phyloP scores from a whole-genome alignment of 257 asterid genomes.

The Buddleja alternifolia region DNA sequence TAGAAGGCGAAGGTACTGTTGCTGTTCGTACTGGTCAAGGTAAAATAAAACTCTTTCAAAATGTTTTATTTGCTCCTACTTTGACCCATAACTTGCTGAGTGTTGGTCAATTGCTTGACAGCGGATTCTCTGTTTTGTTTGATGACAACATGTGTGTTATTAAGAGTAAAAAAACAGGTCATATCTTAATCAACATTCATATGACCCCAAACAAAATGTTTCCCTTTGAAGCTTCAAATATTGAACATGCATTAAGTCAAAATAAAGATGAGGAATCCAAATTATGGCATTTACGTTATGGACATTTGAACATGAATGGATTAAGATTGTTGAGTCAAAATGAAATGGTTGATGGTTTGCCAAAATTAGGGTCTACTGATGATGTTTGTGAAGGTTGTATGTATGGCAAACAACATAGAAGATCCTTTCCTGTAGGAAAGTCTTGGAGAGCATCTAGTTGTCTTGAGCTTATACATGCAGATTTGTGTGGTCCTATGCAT shows the following conservation, averaged over 20 bases:
- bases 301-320: not conserved
- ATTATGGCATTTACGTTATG: not conserved
- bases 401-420: not conserved
- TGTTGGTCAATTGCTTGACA: not conserved
- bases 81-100: not conserved
- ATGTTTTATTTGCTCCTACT: not conserved
- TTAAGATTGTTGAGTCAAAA: not conserved
- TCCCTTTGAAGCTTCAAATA: not conserved
- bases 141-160: not conserved
- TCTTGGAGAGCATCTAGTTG: not conserved
- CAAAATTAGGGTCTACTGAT: too few relatives aligned
- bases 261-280: not conserved
- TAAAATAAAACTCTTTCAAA: not conserved
- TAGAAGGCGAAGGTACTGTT: not conserved
- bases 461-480: not conserved
- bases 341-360: not conserved
- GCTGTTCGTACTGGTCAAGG: not conserved
- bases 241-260: not conserved
- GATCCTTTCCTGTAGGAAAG: not conserved
- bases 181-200: not conserved
- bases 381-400: too few relatives aligned
- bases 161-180: not conserved
- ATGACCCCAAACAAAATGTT: not conserved
- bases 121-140: not conserved
- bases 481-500: not conserved